Percentiles rank a stretch among this genome's conserved stretches.
Conservation (phyloP, 208 protist genomes). For the Leishmania tropica region DNA sequence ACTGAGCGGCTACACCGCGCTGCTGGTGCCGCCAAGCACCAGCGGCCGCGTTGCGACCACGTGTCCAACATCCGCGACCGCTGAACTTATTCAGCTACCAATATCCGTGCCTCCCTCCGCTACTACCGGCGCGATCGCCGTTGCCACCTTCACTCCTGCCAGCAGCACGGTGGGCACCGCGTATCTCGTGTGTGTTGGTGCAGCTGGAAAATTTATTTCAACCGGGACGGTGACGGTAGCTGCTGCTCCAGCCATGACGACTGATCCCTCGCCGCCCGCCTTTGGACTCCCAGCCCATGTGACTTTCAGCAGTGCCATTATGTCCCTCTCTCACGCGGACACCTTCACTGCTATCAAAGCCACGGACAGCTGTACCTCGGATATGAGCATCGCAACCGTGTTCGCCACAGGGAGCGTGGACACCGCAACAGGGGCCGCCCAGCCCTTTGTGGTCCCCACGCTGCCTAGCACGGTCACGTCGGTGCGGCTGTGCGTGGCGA, state of each 20-base stretch:
- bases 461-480: background rate
- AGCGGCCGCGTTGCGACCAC: background rate
- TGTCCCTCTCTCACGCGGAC: conserved; percentile 25
- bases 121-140: conserved; percentile 16
- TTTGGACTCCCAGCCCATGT: conserved; percentile 37
- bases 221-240: conserved; percentile 41
- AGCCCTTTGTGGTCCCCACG: conserved; percentile 32
- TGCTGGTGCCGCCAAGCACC: conserved; percentile 17
- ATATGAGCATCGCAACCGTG: conserved; percentile 6
- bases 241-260: conserved; percentile 22
- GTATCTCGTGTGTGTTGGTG: conserved; percentile 45
- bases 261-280: conserved; percentile 20
- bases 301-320: conserved; percentile 30
- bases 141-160: conserved; percentile 26
- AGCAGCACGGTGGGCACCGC: conserved; percentile 11
- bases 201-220: conserved; percentile 15
- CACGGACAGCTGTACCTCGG: conserved; percentile 34
- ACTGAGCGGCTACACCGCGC: conserved; percentile 29
- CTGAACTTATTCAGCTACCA: conserved; percentile 12
- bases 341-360: conserved; percentile 29
- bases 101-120: conserved; percentile 10
- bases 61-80: conserved; percentile 19
- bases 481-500: conserved; percentile 34
- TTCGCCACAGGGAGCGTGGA: conserved; percentile 39
- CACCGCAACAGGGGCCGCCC: conserved; percentile 7